Base-by-base conservation (phyloP, 495 filamentous ascomycete genomes). In the Aspergillus homomorphus region DNA sequence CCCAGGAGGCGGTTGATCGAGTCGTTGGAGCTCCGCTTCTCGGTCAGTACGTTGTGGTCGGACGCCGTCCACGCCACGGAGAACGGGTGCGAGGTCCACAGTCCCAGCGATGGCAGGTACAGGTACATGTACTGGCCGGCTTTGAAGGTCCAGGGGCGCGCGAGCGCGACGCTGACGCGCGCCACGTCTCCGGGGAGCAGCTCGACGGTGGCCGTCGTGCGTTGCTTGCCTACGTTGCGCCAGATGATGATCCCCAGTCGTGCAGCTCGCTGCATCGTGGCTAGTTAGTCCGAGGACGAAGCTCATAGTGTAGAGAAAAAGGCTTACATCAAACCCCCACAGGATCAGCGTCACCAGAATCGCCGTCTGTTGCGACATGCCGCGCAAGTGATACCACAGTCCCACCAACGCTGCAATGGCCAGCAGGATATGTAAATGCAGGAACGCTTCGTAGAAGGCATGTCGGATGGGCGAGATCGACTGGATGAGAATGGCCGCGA, bases 31-130 rank as follows among this genome's bases (percentile, higher is more conserved):
- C 62, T 58, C 15, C 67, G 66, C 58, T 73, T 76, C 51, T 72
- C 71, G 14, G 44, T 54, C 3, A 57, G 4, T 18, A 51, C 30
- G 28, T 56, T 46, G 4, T 49, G 63, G 0, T 63, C 57, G 0
- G 64, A 45, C 0, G 72, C 70, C 12, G 68, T 70, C 82, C 82
- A 85, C 6, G 82, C 82, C 22, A 84, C 74, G 0, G 80, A 82
- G 62, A 85, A 85, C 1, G 82, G 82, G 62, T 85, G 82, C 18
- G 79, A 82, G 0, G 80, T 79, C 76, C 76, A 82, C 16, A 80
- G 65, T 0, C 76, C 72, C 19, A 84, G 46, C 5, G 66, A 69
- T 0, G 82, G 82, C 44, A 84, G 68, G 65, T 84, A 85, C 2
- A 82, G 71, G 62, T 84, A 82, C 58, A 82, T 80, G 66, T 84